A percentile compares a stretch with the other conserved stretches of the same genome.
Conservation (phyloP, 805 yeast species). For the Candida anglica region DNA sequence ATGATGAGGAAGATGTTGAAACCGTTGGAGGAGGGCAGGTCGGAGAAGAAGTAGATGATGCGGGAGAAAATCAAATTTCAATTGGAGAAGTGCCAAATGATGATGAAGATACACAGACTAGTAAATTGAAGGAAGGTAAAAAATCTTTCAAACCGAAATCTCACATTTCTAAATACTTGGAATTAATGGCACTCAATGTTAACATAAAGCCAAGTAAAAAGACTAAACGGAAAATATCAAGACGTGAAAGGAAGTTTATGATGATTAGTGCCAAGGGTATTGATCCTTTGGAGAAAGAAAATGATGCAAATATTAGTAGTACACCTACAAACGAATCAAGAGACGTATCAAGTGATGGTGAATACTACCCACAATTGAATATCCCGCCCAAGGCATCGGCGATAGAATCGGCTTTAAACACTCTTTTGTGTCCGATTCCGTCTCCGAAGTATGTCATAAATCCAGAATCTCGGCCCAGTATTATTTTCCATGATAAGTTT, state of each 20-base stretch:
- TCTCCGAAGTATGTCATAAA: conserved; percentile 25
- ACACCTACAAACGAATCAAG: conserved; percentile 6
- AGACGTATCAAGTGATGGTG: conserved; percentile 7
- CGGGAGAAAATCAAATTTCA: not conserved
- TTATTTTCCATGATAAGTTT: conserved; percentile 40
- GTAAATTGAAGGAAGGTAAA: not conserved
- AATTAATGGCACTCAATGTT: not conserved
- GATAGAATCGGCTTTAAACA: conserved; percentile 37
- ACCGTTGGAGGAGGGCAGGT: not conserved
- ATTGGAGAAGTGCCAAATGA: conserved; percentile 5
- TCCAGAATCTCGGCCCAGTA: conserved; percentile 31
- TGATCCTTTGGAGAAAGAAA: conserved; percentile 9
- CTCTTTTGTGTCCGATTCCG: conserved; percentile 38
- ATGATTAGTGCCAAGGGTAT: conserved; percentile 19
- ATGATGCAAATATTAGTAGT: conserved; percentile 10
- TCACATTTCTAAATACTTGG: not conserved
- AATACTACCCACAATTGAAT: conserved; percentile 16
- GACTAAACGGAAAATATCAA: too few species aligned
- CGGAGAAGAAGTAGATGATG: not conserved
- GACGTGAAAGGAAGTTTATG: conserved; percentile 16
- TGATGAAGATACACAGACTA: not conserved
- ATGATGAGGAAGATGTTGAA: not conserved
- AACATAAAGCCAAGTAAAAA: conserved; percentile 1
- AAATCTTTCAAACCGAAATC: not conserved
- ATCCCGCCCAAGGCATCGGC: conserved; percentile 46